These are phyloP conservation scores for Pneumocystis murina DNA, from an alignment of 1,139 yeast genomes.

Conservation along the genomic window DNA sequence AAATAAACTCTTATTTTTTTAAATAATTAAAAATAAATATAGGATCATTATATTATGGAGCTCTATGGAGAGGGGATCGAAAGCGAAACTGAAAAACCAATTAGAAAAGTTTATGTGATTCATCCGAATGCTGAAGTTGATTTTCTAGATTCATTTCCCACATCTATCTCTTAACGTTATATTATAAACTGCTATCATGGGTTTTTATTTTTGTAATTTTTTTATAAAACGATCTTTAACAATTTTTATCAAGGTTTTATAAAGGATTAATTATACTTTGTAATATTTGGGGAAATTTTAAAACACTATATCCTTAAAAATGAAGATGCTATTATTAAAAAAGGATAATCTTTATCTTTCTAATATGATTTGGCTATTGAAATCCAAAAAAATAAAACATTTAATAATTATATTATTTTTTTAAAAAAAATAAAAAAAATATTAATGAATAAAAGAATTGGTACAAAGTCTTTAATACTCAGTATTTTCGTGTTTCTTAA, in stretches of 20 bases:
- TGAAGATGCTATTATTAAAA: too few relatives aligned
- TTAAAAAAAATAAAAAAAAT: too few relatives aligned
- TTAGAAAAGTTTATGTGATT: slow-evolving; percentile 44
- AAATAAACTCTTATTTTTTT: not conserved
- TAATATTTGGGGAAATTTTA: too few relatives aligned
- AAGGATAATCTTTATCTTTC: too few relatives aligned
- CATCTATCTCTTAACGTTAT: not conserved
- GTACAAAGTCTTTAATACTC: too few relatives aligned
- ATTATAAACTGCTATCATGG: not conserved
- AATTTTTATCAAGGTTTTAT: not conserved
- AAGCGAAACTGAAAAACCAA: slow-evolving; percentile 23
- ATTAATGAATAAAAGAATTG: too few relatives aligned
- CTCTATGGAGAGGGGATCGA: slow-evolving; percentile 45
- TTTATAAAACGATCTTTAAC: not conserved
- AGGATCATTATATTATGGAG: slow-evolving; percentile 69
- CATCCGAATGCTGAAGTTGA: slow-evolving; percentile 49
- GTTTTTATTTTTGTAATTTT: not conserved
- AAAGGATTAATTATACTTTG: too few relatives aligned
- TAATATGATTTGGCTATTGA: too few relatives aligned
- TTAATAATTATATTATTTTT: too few relatives aligned
- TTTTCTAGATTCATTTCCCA: slow-evolving; percentile 25
- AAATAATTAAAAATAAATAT: not conserved
- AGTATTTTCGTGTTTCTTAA: too few relatives aligned
- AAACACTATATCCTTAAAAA: too few relatives aligned
- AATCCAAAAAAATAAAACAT: too few relatives aligned